These are phyloP conservation scores for Pestalotiopsis sp. DNA, from an alignment of 2,329 filamentous ascomycete genomes.

Conservation along the genomic window DNA sequence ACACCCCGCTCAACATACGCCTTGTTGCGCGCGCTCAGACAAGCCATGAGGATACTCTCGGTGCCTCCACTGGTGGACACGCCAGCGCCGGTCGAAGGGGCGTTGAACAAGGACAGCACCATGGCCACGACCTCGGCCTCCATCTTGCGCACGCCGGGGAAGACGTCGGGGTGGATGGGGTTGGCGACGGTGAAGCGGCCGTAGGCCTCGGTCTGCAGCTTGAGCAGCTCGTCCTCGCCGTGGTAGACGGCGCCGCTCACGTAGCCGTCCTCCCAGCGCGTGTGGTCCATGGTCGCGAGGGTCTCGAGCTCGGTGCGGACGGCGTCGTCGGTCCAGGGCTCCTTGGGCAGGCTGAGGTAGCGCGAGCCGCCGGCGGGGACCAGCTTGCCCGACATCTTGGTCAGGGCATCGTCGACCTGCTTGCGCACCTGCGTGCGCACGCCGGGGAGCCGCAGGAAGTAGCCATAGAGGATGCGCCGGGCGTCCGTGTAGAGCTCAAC, in stretches of 20 bases:
- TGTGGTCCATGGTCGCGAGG: slow-evolving; percentile 87
- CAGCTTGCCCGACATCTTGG: slow-evolving; percentile 82
- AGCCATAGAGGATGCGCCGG: slow-evolving; percentile 76
- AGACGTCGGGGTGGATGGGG: slow-evolving; percentile 97
- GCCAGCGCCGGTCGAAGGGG: slow-evolving; percentile 80
- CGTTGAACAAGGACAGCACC: slow-evolving; percentile 89
- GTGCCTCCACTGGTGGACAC: slow-evolving; percentile 92
- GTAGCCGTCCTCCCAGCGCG: slow-evolving; percentile 92
- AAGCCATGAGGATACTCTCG: slow-evolving; percentile 96
- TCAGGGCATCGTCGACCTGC: slow-evolving; percentile 78
- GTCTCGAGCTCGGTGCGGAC: slow-evolving; percentile 79
- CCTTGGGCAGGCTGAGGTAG: slow-evolving; percentile 76
- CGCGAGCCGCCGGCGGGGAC: slow-evolving; percentile 73
- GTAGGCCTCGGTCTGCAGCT: slow-evolving; percentile 90
- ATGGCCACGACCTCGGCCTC: slow-evolving; percentile 97
- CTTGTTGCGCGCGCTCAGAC: slow-evolving; percentile 86
- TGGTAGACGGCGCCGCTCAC: slow-evolving; percentile 97
- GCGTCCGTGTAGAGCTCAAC: slow-evolving; percentile 73
- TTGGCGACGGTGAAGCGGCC: slow-evolving; percentile 94
- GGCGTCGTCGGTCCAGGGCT: slow-evolving; percentile 80
- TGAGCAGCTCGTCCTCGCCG: slow-evolving; percentile 79
- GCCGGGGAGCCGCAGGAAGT: slow-evolving; percentile 84
- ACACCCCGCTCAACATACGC: slow-evolving; percentile 83
- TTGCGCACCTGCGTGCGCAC: slow-evolving; percentile 84
- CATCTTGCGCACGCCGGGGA: slow-evolving; percentile 98